Evolutionary conservation across 805 yeast genomes (phyloP).

Genomic region (Tanozyma kutaoensis): DNA sequence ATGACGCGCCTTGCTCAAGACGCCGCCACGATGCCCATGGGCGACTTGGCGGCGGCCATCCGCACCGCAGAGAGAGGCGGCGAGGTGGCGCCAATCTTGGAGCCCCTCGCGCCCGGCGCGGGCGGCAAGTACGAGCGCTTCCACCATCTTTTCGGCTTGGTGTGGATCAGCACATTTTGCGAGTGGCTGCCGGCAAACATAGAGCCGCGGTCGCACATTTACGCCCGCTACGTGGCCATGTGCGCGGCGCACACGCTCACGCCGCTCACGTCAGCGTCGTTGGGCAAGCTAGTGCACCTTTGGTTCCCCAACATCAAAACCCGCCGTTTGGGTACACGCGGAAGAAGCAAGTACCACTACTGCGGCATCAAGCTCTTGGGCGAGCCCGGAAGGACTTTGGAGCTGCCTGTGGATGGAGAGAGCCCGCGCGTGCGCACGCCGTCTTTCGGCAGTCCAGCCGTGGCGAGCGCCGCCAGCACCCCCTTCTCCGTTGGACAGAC

Average conservation of each 20-base stretch:
- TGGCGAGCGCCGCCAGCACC: too few relatives aligned
- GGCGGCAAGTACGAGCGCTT: conserved; percentile 33
- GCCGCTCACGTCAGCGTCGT: conserved; percentile 63
- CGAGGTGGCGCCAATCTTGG: too few relatives aligned
- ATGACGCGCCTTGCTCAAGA: too few relatives aligned
- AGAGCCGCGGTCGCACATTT: conserved; percentile 28
- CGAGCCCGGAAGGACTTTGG: too few relatives aligned
- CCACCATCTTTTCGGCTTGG: conserved; percentile 70
- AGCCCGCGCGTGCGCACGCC: too few relatives aligned
- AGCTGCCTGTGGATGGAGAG: too few relatives aligned
- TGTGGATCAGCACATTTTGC: conserved; percentile 67
- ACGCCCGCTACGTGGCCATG: conserved; percentile 25
- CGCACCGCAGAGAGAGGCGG: too few relatives aligned
- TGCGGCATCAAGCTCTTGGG: conserved; percentile 46
- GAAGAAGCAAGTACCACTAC: conserved; percentile 75
- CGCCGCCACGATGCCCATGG: too few relatives aligned
- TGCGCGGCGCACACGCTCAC: conserved; percentile 29
- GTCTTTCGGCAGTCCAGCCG: too few relatives aligned
- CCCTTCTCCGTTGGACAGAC: too few relatives aligned
- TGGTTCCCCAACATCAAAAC: conserved; percentile 49
- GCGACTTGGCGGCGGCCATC: too few relatives aligned
- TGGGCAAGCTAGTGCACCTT: conserved; percentile 37
- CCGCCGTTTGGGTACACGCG: conserved; percentile 70
- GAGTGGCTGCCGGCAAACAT: conserved; percentile 28
- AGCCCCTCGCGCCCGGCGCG: conserved; percentile 1